phyloP scores from a whole-genome alignment of 176 grass and related monocot genomes.

The Oryza nivara region DNA sequence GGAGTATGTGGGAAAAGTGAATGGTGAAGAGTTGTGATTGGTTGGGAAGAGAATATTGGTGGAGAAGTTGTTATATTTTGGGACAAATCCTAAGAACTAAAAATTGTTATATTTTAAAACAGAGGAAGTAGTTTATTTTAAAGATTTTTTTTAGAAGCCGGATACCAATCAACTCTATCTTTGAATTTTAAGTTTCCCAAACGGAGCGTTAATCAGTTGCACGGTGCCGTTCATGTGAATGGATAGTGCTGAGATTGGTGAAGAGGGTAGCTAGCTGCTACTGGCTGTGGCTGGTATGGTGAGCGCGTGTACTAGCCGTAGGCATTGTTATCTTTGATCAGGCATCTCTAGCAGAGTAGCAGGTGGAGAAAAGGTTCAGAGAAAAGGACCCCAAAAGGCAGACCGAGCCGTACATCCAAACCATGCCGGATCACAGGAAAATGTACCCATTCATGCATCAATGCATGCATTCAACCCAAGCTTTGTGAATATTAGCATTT shows the following conservation, averaged over 20 bases:
- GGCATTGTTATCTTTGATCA: not conserved
- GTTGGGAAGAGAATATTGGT: too few relatives aligned
- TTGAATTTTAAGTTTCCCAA: too few relatives aligned
- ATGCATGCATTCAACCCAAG: not conserved
- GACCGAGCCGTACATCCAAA: not conserved
- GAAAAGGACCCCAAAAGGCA: not conserved
- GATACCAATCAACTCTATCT: too few relatives aligned
- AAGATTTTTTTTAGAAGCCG: too few relatives aligned
- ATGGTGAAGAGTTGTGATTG: too few relatives aligned
- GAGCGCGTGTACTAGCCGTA: not conserved
- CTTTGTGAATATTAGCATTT: not conserved
- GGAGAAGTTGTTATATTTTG: too few relatives aligned
- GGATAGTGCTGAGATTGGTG: constrained; percentile 1
- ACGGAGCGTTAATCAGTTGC: too few relatives aligned
- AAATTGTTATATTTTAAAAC: too few relatives aligned
- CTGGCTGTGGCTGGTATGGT: not conserved
- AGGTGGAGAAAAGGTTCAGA: not conserved
- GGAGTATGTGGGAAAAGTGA: too few relatives aligned
- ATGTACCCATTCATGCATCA: not conserved
- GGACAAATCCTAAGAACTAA: too few relatives aligned
- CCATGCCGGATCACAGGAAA: constrained; percentile 13
- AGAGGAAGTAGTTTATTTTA: too few relatives aligned
- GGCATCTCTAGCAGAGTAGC: not conserved
- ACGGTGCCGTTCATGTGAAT: not conserved
- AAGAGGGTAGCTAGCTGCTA: not conserved